Conservation (phyloP, 345 rosid genomes). For the Toxicodendron radicans region DNA sequence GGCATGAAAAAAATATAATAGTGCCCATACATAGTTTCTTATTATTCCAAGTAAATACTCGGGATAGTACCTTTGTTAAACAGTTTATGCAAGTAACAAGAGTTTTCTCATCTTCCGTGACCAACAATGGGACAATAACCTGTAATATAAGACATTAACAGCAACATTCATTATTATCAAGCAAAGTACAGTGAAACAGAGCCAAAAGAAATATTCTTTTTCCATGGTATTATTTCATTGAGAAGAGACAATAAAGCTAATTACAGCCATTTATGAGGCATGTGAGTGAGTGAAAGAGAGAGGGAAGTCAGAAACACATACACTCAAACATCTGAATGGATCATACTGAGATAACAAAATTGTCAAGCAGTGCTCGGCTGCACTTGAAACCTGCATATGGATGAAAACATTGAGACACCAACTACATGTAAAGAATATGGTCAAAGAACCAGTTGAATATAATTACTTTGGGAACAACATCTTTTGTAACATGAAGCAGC, state of each 20-base stretch:
- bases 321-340: constrained; percentile 97
- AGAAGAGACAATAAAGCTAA: constrained; percentile 3
- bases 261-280: constrained; percentile 1
- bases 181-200: not conserved
- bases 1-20: not conserved
- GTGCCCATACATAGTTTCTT: not conserved
- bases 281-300: constrained; percentile 19
- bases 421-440: constrained; percentile 1
- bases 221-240: not conserved
- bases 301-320: constrained; percentile 33
- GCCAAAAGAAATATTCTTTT: not conserved
- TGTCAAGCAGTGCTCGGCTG: constrained; percentile 90
- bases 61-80: constrained; percentile 75
- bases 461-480: constrained; percentile 68
- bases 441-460: constrained; percentile 9
- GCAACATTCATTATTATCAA: constrained; percentile 10
- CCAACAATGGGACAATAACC: constrained; percentile 88
- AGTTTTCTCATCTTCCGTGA: constrained; percentile 90
- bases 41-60: not conserved
- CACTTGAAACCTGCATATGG: constrained; percentile 66
- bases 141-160: constrained; percentile 33
- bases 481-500: constrained; percentile 84
- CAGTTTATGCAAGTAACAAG: constrained; percentile 90
- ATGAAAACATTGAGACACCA: constrained; percentile 17
- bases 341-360: constrained; percentile 76